Base-by-base conservation (phyloP, 2,329 filamentous ascomycete species). In the Sporothrix luriei region DNA sequence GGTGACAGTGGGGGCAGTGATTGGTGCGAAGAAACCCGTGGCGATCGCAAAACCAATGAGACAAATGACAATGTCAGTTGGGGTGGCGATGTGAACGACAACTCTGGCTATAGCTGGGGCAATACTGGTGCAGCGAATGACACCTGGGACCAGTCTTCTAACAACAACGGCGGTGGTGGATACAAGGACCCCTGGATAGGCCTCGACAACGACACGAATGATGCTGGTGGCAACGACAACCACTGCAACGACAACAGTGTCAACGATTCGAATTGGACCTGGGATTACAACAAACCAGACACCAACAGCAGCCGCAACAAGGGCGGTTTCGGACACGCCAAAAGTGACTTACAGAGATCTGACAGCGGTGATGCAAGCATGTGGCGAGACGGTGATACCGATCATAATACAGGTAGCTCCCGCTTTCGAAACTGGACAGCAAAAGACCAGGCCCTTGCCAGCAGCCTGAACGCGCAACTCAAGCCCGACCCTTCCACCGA, bases 161-260 rank as follows among this genome's bases (percentile, higher is more conserved):
- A 48, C n/a, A 38, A 4, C 43, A 29, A 46, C 3, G 49, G 19
- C 10, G 13, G 19, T 11, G 55, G 38, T 14, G 55, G 65, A 5
- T 70, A 70, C 48, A 70, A 70, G 16, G 69, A 70, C 26, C 64
- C 65, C 4, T 70, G 69, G 69, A 19, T 14, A 43, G 14, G 13
- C n/a, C 52, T 67, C n/a, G 38, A 64, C 33, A 46, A 19, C 21
- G 29, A 66, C 3, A 54, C 33, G 29, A 48, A 46, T 29, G 29
- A 24, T 10, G 21, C 16, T 40, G 10, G 19, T 5, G 33, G 4
- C 21, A 46, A 24, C 33, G 16, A 48, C 21, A 46, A 3, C 1
- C 29, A 19, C 3, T 26, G 21, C 21, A 52, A 64, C 26, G 26
- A n/a, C 13, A 66, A 43, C 21, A 24, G 19, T 33, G 46, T 21